Base-by-base conservation (phyloP, 2,329 filamentous ascomycete genomes). In the Verticillium longisporum region DNA sequence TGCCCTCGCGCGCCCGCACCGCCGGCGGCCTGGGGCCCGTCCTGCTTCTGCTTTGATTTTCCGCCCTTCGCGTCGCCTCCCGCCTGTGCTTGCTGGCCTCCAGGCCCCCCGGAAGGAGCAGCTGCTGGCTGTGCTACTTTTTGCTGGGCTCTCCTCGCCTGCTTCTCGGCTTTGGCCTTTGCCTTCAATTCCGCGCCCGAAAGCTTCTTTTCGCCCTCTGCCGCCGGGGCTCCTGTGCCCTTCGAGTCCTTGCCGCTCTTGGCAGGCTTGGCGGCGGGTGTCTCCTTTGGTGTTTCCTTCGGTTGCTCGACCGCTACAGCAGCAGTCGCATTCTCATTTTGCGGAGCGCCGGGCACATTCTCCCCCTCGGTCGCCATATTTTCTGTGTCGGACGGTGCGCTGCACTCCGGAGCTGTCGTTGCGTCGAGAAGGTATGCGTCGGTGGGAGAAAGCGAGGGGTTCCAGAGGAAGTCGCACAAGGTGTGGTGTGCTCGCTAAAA, bases 101-200 rank as follows among this genome's bases (percentile, higher is more conserved):
- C 64, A 69, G 75, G 65, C 60, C 73, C 66, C 59, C 74, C 66
- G 65, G 74, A 70, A 11, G 76, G 76, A 21, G 73, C 72, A 61
- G 74, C 75, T 1, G 78, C 75, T 34, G 71, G 71, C 64, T 83
- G 83, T 4, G 81, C 78, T 34, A 79, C 78, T 72, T 88, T 91
- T 69, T 82, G 85, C 70, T 87, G 87, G 57, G 90, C 91, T 77
- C 94, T 84, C 63, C 91, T 83, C 56, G 92, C 92, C 59, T 90
- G 89, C 78, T 97, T 98, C 73, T 97, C 94, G 36, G 91, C 93
- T 74, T 97, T 94, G 64, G 89, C 89, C 72, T 86, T 88, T 69
- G 93, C 94, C 77, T 98, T 98, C 70, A 96, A 72, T 74, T 96
- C 90, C 21, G 91, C 92, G 38, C 83, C 83, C 1, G 89, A 86